These are phyloP conservation scores for Cryptococcus hybrid DNA, from an alignment of 1,284 basidiomycete genomes.

Conservation along the genomic window DNA sequence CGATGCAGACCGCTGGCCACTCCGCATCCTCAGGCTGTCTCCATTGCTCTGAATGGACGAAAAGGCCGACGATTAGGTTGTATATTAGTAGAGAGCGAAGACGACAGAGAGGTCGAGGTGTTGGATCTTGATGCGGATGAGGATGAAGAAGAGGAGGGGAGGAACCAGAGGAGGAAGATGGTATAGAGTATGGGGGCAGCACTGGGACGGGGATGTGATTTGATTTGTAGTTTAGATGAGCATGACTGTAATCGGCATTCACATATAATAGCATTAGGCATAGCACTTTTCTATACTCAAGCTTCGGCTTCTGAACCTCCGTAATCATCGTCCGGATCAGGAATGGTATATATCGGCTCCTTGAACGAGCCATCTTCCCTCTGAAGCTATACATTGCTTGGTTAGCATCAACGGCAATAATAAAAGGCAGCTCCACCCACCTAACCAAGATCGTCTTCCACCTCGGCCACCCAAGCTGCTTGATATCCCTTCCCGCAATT, in stretches of 20 bases:
- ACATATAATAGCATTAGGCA: too few species aligned
- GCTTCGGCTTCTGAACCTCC: neutral
- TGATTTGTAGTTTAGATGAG: neutral
- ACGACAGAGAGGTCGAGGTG: conserved; percentile 29
- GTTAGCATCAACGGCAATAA: neutral
- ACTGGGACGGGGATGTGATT: conserved; percentile 6
- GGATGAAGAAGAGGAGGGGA: conserved; percentile 32
- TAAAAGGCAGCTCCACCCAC: conserved; percentile 17
- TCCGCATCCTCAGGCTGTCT: neutral
- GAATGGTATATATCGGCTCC: conserved; percentile 35
- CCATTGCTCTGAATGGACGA: conserved; percentile 37
- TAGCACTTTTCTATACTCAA: neutral
- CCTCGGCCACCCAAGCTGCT: conserved; percentile 26
- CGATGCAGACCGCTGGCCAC: neutral
- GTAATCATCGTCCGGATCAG: conserved; percentile 30
- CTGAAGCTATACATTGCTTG: conserved; percentile 21
- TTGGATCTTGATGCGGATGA: conserved; percentile 41
- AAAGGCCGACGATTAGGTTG: conserved; percentile 35
- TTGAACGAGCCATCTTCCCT: conserved; percentile 27
- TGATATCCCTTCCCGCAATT: conserved; percentile 11
- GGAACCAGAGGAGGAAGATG: conserved; percentile 21
- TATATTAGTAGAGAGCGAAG: conserved; percentile 19
- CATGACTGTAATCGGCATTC: neutral
- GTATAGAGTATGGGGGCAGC: conserved; percentile 12
- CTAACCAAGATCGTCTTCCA: conserved; percentile 43